Conservation (phyloP, 2,329 filamentous ascomycete species). For the Fusarium pseudocircinatum region DNA sequence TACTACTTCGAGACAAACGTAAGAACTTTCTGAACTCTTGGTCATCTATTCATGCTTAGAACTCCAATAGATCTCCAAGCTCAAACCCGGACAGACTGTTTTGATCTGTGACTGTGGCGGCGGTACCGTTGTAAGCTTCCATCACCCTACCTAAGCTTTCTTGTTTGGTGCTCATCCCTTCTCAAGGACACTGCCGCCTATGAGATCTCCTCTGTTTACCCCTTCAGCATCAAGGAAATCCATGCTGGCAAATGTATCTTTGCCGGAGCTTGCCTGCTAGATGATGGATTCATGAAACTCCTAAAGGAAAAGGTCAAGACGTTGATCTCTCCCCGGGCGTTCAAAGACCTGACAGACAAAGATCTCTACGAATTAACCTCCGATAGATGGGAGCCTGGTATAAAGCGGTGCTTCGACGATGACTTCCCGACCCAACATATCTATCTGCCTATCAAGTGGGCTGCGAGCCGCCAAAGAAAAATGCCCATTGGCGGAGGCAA, state of each 20-base stretch:
- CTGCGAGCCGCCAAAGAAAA: too few relatives aligned
- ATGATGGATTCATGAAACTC: background rate
- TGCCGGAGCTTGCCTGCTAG: fast-evolving
- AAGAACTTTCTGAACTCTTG: background rate
- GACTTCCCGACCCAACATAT: too few relatives aligned
- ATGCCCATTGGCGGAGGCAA: too few relatives aligned
- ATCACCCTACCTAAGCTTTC: background rate
- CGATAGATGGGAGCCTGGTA: too few relatives aligned
- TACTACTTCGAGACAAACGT: too few relatives aligned
- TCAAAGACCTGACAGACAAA: too few relatives aligned
- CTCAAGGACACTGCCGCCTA: background rate
- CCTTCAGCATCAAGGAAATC: background rate
- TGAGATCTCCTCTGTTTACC: background rate
- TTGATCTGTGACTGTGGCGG: background rate
- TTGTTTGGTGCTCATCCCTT: background rate
- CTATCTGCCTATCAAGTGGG: too few relatives aligned
- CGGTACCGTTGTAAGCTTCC: background rate
- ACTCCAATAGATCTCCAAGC: background rate
- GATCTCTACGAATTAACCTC: too few relatives aligned
- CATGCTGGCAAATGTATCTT: background rate
- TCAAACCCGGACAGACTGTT: background rate
- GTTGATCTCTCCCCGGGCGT: too few relatives aligned
- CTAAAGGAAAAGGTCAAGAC: background rate
- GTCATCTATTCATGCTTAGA: background rate
- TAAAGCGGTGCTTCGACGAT: too few relatives aligned